Conservation (phyloP, 345 rosid genomes). For the Conringia planisiliqua region DNA sequence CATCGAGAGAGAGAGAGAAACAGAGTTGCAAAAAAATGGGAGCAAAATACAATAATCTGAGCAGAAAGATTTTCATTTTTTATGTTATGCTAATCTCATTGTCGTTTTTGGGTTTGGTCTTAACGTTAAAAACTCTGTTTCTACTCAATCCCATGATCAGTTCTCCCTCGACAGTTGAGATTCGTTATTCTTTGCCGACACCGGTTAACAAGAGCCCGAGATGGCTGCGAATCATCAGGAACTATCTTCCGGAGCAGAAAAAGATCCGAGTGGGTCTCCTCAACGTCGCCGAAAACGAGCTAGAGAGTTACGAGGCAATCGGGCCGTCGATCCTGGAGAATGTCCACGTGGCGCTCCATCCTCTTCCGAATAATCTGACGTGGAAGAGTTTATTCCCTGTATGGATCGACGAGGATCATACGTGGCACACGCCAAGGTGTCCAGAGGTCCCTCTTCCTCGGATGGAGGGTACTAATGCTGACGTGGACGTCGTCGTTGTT, state of each 20-base stretch:
- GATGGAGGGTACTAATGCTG: conserved; percentile 22
- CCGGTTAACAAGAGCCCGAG: conserved; percentile 17
- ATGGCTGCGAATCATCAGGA: conserved; percentile 43
- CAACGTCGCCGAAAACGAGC: conserved; percentile 31
- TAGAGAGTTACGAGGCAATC: conserved; percentile 2
- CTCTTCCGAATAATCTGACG: conserved; percentile 32
- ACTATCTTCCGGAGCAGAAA: conserved; percentile 25
- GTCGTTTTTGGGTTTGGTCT: conserved; percentile 36
- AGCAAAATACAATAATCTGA: conserved; percentile 26
- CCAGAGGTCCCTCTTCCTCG: conserved; percentile 74
- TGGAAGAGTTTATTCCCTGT: conserved; percentile 69
- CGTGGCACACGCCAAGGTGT: conserved; percentile 39
- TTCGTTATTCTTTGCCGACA: background rate
- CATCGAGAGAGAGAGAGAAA: background rate
- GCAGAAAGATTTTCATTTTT: conserved; percentile 35
- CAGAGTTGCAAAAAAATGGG: conserved; percentile 32
- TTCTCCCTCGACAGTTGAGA: conserved; percentile 22
- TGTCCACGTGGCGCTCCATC: conserved; percentile 43
- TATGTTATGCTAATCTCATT: conserved; percentile 41
- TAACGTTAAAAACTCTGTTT: conserved; percentile 31
- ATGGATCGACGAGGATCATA: conserved; percentile 71
- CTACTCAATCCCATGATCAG: conserved; percentile 6
- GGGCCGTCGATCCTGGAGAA: conserved; percentile 19
- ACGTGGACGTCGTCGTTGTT: conserved; percentile 62
- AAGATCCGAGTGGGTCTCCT: conserved; percentile 60